phyloP scores from a whole-genome alignment of 129 eudicot species.

The Apium graveolens region DNA sequence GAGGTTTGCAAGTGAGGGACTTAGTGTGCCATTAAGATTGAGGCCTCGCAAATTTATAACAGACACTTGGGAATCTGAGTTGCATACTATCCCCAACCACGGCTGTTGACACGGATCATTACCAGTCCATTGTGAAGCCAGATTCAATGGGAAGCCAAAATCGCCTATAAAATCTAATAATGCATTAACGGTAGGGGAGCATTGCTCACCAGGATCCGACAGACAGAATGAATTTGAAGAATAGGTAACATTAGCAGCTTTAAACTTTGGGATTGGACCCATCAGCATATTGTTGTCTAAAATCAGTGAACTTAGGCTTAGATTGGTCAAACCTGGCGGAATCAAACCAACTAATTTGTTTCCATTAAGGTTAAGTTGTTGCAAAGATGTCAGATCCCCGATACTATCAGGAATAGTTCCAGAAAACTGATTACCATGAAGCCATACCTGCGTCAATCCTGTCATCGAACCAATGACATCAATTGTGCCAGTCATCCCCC shows the following conservation, averaged over 20 bases:
- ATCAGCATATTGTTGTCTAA: slow-evolving; percentile 53
- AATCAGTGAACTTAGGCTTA: slow-evolving; percentile 27
- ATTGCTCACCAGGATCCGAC: slow-evolving; percentile 41
- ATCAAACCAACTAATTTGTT: slow-evolving; percentile 52
- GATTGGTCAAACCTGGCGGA: slow-evolving; percentile 45
- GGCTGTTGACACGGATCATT: slow-evolving; percentile 49
- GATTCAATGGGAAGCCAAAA: slow-evolving; percentile 32
- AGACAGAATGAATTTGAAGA: slow-evolving; percentile 42
- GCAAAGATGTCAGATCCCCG: slow-evolving; percentile 33
- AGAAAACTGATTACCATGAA: slow-evolving; percentile 63
- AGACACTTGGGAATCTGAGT: slow-evolving; percentile 21
- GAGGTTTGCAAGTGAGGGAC: slow-evolving; percentile 49
- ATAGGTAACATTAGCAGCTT: slow-evolving; percentile 34
- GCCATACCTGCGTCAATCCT: slow-evolving; percentile 42
- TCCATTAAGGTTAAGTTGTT: slow-evolving; percentile 38
- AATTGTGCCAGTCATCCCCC: slow-evolving; percentile 44
- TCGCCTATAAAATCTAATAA: slow-evolving; percentile 41
- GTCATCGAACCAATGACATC: slow-evolving; percentile 49
- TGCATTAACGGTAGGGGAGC: slow-evolving; percentile 42
- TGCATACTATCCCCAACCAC: slow-evolving; percentile 48
- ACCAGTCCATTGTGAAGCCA: slow-evolving; percentile 48
- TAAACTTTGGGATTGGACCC: slow-evolving; percentile 67
- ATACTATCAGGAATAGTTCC: slow-evolving; percentile 49
- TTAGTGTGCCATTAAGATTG: slow-evolving; percentile 50
- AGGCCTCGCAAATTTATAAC: slow-evolving; percentile 38